Base-by-base conservation (phyloP, 139 green algal species). In the Cymbomonas tetramitiformis region DNA sequence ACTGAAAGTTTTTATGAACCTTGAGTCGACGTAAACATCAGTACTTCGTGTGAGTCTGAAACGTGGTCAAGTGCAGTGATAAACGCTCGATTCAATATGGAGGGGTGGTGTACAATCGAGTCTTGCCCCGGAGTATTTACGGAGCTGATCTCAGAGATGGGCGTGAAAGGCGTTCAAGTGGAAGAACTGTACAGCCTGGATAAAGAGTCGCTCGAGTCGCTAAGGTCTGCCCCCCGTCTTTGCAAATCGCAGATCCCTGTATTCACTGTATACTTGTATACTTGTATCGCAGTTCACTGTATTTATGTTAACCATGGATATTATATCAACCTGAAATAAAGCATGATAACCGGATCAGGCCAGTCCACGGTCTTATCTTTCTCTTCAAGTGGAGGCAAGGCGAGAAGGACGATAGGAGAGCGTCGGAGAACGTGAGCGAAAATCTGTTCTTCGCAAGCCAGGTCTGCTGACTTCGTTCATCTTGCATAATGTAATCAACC, bases 341-440 rank as follows among this genome's bases (percentile, higher is more conserved):
- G n/a, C n/a, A n/a, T n/a, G n/a, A n/a, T n/a, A n/a, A n/a, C n/a
- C n/a, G n/a, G n/a, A n/a, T n/a, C 76, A 93, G 79, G 46, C 90
- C 88, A 0, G 77, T 98, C 3, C 93, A 94, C 62, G 91, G 91
- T 0, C 69, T 98, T 1, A 87, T 98, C 2, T 98, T 98, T 59
- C 74, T 98, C 29, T 98, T 98, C 79, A 98, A 98, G 68, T 98
- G 79, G 79, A 66, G 70, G 18, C 54, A 77, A 7, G 65, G 56
- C 3, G 88, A 95, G 47, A 71, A 73, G 26, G 76, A 86, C 26
- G 56, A 63, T 1, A 59, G 82, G 1, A 60, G 73, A 0, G 41
- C 83, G 1, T 26, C 62, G 0, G 62, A 77, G 9, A 43, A 71
- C 3, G 61, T 74, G 12, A 55, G 46, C 8, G 65, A 65, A 25